Evolutionary conservation across 208 protist species (phyloP), one percentile per base, ranked within the genome.

Genomic region (Phytomonas sp.): DNA sequence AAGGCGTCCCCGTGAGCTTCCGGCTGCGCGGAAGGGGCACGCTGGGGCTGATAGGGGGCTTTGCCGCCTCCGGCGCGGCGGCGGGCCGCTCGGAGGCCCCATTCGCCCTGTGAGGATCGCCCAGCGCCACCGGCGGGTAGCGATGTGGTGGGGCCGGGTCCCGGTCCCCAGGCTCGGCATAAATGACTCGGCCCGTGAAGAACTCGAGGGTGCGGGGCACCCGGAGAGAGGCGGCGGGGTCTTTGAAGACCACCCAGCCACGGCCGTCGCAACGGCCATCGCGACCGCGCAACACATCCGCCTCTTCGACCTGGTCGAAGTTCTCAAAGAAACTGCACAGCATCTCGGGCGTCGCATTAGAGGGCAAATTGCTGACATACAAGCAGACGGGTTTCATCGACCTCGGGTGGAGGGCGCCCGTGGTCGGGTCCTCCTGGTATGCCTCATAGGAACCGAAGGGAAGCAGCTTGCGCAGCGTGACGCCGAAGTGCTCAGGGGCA

Each of bases 321-420:
- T 76, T 67, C 36, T 92, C 87, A 69, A 93, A 95, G 73, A 80
- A 93, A 30, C 77, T 75, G 7, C 87, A 83, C 34, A 95, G 75
- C 81, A 92, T 84, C 70, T 84, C 78, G 8, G 86, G 78, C 0
- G 89, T 93, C 0, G 89, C 87, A 72, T 82, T 70, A 29, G 72
- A 74, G 29, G 89, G 89, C 29, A 94, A 77, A 69, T 83, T 74
- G 19, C 74, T 80, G 30, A 94, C 85, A 64, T 94, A 94, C 14
- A 81, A 69, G 37, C 88, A 93, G 29, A 79, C 74, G 75, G 76
- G 83, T 62, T 79, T 74, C 29, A 63, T 76, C 16, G 70, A 63
- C 2, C 70, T 40, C 14, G 76, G 73, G 68, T 74, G 80, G 33
- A 77, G 79, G 42, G 60, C 65, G 45, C 79, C 80, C 29, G 70